Conservation (phyloP, 495 filamentous ascomycete genomes). For the Neurospora tetrasperma region DNA sequence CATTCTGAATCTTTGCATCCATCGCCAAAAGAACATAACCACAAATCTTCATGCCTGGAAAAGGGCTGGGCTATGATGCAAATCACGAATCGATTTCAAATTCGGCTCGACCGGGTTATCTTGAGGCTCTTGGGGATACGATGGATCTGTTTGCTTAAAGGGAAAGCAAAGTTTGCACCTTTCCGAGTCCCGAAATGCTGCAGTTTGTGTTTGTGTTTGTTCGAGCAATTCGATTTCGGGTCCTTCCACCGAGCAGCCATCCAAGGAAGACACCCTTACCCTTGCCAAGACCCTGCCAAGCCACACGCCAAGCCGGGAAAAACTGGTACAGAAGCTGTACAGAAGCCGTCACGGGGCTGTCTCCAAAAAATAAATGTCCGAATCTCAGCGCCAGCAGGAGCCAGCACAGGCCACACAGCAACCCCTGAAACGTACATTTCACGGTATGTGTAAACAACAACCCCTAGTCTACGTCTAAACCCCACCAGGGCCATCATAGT, state of each 20-base stretch:
- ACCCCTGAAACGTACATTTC: slow-evolving; percentile 24
- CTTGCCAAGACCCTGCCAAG: not conserved
- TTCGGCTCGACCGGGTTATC: not conserved
- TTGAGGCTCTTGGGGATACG: not conserved
- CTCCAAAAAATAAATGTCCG: not conserved
- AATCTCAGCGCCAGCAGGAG: not conserved
- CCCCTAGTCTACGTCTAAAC: not conserved
- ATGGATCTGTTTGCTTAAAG: not conserved
- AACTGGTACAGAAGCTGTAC: not conserved
- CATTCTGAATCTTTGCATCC: not conserved
- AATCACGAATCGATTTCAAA: not conserved
- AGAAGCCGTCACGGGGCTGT: not conserved
- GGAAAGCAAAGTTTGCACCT: not conserved
- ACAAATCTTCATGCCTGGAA: not conserved
- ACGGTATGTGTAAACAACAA: slow-evolving; percentile 15
- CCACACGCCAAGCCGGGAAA: not conserved
- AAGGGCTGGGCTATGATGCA: not conserved
- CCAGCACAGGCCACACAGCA: slow-evolving; percentile 11
- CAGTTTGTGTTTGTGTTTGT: not conserved
- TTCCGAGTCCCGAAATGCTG: not conserved
- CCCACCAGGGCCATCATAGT: not conserved
- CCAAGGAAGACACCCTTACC: not conserved
- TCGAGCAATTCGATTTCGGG: not conserved
- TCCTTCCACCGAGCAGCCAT: not conserved
- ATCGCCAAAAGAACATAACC: not conserved